Evolutionary conservation across 495 filamentous ascomycete species (phyloP), one percentile per base, ranked within the genome.

Genomic region (Delitschia confertaspora): DNA sequence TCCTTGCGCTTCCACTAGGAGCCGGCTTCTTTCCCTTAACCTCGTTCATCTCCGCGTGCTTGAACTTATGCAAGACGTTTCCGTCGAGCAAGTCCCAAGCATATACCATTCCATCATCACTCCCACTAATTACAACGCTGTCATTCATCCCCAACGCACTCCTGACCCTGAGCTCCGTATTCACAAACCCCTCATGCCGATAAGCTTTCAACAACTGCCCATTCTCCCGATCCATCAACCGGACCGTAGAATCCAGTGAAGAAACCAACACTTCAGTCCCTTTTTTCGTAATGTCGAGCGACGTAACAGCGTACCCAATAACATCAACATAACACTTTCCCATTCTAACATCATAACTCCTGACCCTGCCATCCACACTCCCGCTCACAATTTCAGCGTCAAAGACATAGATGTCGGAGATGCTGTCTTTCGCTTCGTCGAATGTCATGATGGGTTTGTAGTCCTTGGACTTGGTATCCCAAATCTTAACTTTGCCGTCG

Each of bases 71-170:
- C 47, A 81, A 68, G 27, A 82, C 56, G 39, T 78, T 75, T 1
- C 87, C 89, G 27, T 69, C 82, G 36, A 95, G 53, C n/a, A 93
- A 59, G 72, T 95, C 88, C 86, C 89, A 96, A 9, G 79, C 85
- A 71, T 82, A 86, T 13, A 93, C 71, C 52, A 77, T 72, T 6
- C 79, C 80, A 42, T 78, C 68, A 64, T 95, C 88, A 51, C 83
- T 82, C n/a, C 91, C 91, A 42, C 77, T 82, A 16, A 98, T 56
- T 6, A 93, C 85, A 24, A 78, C 81, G 26, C 74, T 75, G 62
- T 93, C 91, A 44, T 70, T 77, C 29, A 53, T 30, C 16, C 56
- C 65, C 24, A 67, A 38, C 27, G 58, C 54, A 39, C 54, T 59
- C 34, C 56, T 53, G 11, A 66, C 39, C 9, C 60, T 47, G 30